Evolutionary conservation across 495 filamentous ascomycete genomes (phyloP).

Genomic region (Daldinia caldariorum): DNA sequence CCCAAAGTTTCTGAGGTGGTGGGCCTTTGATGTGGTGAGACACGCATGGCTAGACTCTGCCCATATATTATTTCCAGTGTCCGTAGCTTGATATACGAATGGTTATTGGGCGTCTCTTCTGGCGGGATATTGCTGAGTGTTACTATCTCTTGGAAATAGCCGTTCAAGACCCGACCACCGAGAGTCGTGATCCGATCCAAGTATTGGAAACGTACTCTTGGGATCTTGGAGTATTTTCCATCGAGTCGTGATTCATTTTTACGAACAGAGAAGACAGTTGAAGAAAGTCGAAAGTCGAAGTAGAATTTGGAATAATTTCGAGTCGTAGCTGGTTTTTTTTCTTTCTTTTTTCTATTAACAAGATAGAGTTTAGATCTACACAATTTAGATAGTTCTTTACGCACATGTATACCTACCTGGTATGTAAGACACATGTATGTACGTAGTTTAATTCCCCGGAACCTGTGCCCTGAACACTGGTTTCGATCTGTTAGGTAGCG

Average conservation of each 20-base stretch:
- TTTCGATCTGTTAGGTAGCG: neutral
- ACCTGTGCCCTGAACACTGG: too few species aligned
- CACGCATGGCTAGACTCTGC: neutral
- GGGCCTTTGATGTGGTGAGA: neutral
- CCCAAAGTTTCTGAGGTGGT: neutral
- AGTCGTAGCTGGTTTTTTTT: neutral
- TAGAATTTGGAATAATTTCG: neutral
- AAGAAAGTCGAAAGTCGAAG: neutral
- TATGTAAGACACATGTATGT: too few species aligned
- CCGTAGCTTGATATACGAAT: neutral
- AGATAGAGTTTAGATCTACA: constrained; percentile 1
- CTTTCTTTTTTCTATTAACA: neutral
- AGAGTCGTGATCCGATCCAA: neutral
- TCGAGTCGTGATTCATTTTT: neutral
- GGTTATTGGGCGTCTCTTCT: neutral
- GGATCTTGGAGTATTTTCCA: neutral
- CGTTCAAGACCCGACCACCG: neutral
- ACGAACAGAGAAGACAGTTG: neutral
- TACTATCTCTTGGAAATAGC: neutral
- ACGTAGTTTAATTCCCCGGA: too few species aligned
- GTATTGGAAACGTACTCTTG: neutral
- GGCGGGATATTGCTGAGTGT: neutral
- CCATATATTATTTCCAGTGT: neutral
- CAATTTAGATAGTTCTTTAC: too few species aligned
- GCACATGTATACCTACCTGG: too few species aligned